Conservation (phyloP, 2,329 filamentous ascomycete genomes). For the Pseudogymnoascus sp. region DNA sequence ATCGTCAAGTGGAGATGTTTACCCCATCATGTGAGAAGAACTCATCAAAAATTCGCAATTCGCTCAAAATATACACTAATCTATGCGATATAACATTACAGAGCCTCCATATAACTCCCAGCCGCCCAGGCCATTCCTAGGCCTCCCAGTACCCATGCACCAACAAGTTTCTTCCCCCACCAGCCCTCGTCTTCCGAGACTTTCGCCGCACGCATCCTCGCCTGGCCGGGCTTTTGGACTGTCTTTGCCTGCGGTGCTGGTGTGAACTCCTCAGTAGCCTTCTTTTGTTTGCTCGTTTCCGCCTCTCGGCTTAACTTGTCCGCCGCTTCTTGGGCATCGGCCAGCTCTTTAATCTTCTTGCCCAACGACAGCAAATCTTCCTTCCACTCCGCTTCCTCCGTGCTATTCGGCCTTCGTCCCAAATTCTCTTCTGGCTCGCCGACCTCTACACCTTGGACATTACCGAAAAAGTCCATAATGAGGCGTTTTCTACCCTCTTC, state of each 20-base stretch:
- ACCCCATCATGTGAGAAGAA: background rate
- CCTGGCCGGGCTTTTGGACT: constrained; percentile 11
- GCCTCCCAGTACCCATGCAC: constrained; percentile 53
- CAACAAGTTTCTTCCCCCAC: constrained; percentile 57
- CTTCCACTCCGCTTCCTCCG: constrained; percentile 48
- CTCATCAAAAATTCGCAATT: constrained; percentile 3
- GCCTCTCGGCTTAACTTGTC: constrained; percentile 31
- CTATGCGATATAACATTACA: constrained; percentile 2
- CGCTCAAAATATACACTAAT: background rate
- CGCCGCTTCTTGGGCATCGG: constrained; percentile 33
- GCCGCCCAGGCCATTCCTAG: constrained; percentile 52
- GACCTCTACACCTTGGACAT: constrained; percentile 93
- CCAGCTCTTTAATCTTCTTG: constrained; percentile 50
- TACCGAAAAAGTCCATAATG: constrained; percentile 96
- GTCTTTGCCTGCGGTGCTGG: constrained; percentile 21
- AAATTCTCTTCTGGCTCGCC: constrained; percentile 36
- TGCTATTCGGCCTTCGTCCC: constrained; percentile 26
- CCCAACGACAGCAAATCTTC: constrained; percentile 75
- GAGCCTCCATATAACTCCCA: constrained; percentile 31
- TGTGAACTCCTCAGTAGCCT: constrained; percentile 12
- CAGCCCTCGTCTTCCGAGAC: constrained; percentile 57
- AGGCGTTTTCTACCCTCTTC: constrained; percentile 67
- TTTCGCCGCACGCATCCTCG: constrained; percentile 43
- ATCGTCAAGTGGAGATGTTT: background rate
- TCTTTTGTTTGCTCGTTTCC: constrained; percentile 13